phyloP scores from a whole-genome alignment of 352 stramenopile genomes.

The Albugo candida region DNA sequence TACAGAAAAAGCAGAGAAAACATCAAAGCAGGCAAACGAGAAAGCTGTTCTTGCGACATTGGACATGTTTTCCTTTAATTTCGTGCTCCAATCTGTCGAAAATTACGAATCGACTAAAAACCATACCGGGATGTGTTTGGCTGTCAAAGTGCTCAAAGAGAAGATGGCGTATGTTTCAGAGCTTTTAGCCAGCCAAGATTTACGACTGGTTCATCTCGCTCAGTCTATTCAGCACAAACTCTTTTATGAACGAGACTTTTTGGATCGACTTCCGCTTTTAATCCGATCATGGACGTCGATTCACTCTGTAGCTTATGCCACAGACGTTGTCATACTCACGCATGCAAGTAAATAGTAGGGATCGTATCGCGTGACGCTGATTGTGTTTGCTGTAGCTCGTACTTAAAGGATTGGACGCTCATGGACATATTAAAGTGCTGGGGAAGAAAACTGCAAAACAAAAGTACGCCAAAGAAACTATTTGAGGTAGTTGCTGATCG shows the following conservation, averaged over 20 bases:
- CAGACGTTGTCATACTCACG: conserved; percentile 70
- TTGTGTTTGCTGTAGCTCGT: conserved; percentile 26
- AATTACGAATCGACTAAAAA: conserved; percentile 66
- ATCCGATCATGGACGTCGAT: conserved; percentile 54
- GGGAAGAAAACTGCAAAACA: conserved; percentile 14
- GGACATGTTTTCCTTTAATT: conserved; percentile 85
- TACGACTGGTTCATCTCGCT: conserved; percentile 59
- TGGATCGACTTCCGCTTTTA: conserved; percentile 62
- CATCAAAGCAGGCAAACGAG: conserved; percentile 33
- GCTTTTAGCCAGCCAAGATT: conserved; percentile 42
- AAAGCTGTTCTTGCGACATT: conserved; percentile 67
- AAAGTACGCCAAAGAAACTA: conserved; percentile 24
- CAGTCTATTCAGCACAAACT: conserved; percentile 78
- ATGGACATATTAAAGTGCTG: conserved; percentile 73
- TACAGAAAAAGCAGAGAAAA: conserved; percentile 34
- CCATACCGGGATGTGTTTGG: conserved; percentile 62
- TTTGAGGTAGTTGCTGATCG: conserved; percentile 16
- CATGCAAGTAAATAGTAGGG: conserved; percentile 25
- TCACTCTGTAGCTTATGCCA: conserved; percentile 43
- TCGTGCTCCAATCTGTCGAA: conserved; percentile 75
- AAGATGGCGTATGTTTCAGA: conserved; percentile 77
- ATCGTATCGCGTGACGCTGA: neutral
- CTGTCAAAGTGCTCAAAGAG: conserved; percentile 53
- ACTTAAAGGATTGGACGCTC: conserved; percentile 66
- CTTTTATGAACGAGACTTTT: conserved; percentile 74